phyloP scores from a whole-genome alignment of 2,329 filamentous ascomycete genomes.

The Chaetomium globosum region DNA sequence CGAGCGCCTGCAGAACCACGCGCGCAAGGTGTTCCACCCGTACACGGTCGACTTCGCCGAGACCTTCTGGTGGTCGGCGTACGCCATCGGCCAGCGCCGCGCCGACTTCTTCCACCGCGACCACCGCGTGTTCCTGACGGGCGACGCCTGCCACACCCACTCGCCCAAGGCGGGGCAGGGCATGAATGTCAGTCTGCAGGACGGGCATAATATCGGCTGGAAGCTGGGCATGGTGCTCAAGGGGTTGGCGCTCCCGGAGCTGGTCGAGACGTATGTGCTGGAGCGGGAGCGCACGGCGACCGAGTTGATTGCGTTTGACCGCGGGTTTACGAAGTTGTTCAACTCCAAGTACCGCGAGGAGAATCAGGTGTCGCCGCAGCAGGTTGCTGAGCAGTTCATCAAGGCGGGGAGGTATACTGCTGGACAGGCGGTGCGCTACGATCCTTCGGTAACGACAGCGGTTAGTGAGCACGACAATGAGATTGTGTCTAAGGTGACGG shows the following conservation, averaged over 20 bases:
- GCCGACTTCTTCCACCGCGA: constrained; percentile 61
- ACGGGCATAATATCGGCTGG: constrained; percentile 66
- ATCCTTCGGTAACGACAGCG: constrained; percentile 51
- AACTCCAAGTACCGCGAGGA: constrained; percentile 46
- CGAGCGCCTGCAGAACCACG: constrained; percentile 55
- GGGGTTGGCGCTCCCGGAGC: constrained; percentile 45
- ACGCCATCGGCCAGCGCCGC: constrained; percentile 63
- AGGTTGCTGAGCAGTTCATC: constrained; percentile 61
- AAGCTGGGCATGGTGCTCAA: constrained; percentile 56
- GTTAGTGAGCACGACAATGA: constrained; percentile 26
- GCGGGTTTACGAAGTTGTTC: constrained; percentile 57
- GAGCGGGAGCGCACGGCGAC: constrained; percentile 57
- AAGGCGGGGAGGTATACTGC: constrained; percentile 62
- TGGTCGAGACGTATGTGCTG: constrained; percentile 57
- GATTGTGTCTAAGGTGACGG: constrained; percentile 28
- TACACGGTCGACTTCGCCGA: constrained; percentile 58
- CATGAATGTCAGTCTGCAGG: constrained; percentile 63
- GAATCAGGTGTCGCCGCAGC: constrained; percentile 48
- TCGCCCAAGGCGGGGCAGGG: constrained; percentile 68
- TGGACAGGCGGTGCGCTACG: constrained; percentile 60
- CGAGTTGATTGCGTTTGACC: constrained; percentile 64
- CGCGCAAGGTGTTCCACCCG: constrained; percentile 56
- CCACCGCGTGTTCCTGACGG: constrained; percentile 62
- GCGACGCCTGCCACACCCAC: constrained; percentile 68
- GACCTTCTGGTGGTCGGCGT: constrained; percentile 66